phyloP scores from a whole-genome alignment of 2,329 filamentous ascomycete genomes.

The Colletotrichum destructivum region DNA sequence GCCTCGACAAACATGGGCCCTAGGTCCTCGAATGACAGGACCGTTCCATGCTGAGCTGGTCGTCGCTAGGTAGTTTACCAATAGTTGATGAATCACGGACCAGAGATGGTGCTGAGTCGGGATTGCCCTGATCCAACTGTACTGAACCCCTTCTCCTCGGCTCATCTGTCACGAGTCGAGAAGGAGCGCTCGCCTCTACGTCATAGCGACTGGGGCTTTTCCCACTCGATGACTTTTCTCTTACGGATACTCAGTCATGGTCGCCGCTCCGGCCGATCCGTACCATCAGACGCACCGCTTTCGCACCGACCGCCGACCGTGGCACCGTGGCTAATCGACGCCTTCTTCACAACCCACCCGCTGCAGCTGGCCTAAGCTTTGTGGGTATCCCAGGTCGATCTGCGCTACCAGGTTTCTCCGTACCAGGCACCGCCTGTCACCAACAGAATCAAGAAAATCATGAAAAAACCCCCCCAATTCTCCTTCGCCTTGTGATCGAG shows the following conservation, averaged over 20 bases:
- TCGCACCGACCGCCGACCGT: conserved; percentile 29
- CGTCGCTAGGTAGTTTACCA: neutral
- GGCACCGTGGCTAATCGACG: conserved; percentile 27
- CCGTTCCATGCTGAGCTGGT: conserved; percentile 30
- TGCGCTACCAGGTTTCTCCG: conserved; percentile 22
- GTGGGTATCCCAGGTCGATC: conserved; percentile 24
- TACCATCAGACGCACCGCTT: conserved; percentile 19
- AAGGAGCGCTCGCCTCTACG: conserved; percentile 30
- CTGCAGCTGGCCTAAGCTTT: conserved; percentile 34
- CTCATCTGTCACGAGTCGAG: conserved; percentile 29
- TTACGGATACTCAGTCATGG: conserved; percentile 31
- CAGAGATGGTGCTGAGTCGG: conserved; percentile 25
- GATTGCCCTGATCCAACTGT: conserved; percentile 27
- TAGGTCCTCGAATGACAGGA: conserved; percentile 17
- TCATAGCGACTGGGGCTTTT: conserved; percentile 32
- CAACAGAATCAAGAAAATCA: too few relatives aligned
- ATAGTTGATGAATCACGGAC: conserved; percentile 17
- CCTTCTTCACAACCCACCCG: conserved; percentile 31
- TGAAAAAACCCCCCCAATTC: conserved; percentile 20
- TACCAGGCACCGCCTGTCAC: conserved; percentile 8
- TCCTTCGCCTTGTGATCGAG: conserved; percentile 32
- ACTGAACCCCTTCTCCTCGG: conserved; percentile 21
- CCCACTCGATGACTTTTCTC: conserved; percentile 19
- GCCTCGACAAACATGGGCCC: conserved; percentile 20
- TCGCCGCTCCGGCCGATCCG: conserved; percentile 40